phyloP scores from a whole-genome alignment of 495 filamentous ascomycete genomes.

The Parachaetomium inaequale region DNA sequence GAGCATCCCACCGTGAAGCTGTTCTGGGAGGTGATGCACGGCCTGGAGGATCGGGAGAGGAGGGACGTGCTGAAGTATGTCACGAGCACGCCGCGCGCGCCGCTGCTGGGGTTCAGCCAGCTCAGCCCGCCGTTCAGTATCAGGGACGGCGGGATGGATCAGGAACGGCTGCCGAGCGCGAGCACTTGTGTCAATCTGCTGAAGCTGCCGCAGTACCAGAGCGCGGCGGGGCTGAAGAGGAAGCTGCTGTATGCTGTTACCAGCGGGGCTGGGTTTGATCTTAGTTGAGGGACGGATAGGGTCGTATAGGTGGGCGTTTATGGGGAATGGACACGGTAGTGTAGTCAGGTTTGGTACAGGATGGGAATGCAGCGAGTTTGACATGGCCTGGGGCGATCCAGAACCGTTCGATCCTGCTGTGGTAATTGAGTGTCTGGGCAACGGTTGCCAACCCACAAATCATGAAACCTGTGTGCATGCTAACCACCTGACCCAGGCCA shows the following conservation, averaged over 20 bases:
- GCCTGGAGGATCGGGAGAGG: constrained; percentile 67
- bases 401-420: no score
- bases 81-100: constrained; percentile 88
- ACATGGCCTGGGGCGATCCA: neutral
- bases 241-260: constrained; percentile 90
- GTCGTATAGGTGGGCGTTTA: neutral
- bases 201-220: constrained; percentile 82
- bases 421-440: no score
- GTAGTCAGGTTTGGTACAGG: neutral
- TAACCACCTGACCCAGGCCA: no score
- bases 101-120: constrained; percentile 82
- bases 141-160: constrained; percentile 76
- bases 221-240: constrained; percentile 57
- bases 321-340: neutral
- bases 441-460: no score
- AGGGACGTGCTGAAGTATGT: constrained; percentile 92
- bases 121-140: constrained; percentile 87
- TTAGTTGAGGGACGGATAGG: constrained; percentile 54
- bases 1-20: constrained; percentile 81
- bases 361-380: neutral
- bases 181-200: constrained; percentile 96
- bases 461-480: no score
- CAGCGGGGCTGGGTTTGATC: constrained; percentile 90
- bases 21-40: constrained; percentile 90
- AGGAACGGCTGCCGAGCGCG: constrained; percentile 79